Evolutionary conservation across 208 protist species (phyloP).

Genomic region (Leishmania amazonensis): DNA sequence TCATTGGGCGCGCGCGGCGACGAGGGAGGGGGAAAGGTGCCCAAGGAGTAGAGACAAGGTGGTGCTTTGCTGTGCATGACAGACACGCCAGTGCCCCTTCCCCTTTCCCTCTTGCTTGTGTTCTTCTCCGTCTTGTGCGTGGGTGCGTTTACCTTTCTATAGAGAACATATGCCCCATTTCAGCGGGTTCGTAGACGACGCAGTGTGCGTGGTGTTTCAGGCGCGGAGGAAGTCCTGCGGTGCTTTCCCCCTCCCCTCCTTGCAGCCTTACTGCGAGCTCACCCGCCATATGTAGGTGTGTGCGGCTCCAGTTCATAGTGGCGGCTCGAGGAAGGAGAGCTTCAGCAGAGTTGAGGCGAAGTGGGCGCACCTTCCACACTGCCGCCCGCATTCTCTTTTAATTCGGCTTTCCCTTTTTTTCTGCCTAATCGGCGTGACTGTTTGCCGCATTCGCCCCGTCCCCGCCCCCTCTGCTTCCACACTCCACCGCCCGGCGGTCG

Average conservation of each 20-base stretch:
- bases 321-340: neutral
- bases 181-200: no score
- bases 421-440: neutral
- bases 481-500: neutral
- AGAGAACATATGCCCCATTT: neutral
- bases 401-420: neutral
- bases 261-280: neutral
- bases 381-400: constrained; percentile 5
- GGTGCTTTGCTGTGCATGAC: neutral
- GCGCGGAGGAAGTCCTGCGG: neutral
- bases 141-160: neutral
- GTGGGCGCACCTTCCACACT: neutral
- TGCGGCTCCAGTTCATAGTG: neutral
- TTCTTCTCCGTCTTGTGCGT: neutral
- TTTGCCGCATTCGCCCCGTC: no score
- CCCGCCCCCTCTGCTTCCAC: neutral
- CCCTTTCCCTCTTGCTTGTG: neutral
- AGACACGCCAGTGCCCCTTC: neutral
- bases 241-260: neutral
- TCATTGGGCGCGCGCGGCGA: neutral
- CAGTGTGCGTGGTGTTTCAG: neutral
- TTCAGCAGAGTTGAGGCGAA: neutral
- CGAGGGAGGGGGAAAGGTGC: neutral
- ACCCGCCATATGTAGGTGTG: neutral
- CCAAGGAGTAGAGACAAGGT: neutral